phyloP scores from a whole-genome alignment of 1,139 yeast genomes.

The Taphrina sp. region DNA sequence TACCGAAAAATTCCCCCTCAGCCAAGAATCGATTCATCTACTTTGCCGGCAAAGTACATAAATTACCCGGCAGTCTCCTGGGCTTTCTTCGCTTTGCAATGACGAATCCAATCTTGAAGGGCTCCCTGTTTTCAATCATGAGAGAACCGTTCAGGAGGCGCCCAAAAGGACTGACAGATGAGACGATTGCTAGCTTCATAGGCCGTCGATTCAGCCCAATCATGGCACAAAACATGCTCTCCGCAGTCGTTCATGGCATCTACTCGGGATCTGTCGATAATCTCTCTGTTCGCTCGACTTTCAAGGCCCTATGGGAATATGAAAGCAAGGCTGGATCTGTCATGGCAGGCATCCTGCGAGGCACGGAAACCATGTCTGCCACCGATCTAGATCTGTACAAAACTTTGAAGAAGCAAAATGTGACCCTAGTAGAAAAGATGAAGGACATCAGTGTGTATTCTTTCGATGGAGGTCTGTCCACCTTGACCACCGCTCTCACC shows the following conservation, averaged over 20 bases:
- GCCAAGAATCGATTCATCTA: conserved; percentile 63
- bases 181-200: conserved; percentile 66
- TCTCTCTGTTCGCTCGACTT: conserved; percentile 51
- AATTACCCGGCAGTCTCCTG: conserved; percentile 42
- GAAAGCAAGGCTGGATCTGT: conserved; percentile 37
- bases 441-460: conserved; percentile 36
- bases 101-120: conserved; percentile 47
- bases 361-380: conserved; percentile 7
- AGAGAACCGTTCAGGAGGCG: conserved; percentile 46
- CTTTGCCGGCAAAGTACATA: conserved; percentile 44
- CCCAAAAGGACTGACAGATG: conserved; percentile 52
- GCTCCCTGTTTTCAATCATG: conserved; percentile 45
- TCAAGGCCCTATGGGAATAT: conserved; percentile 36
- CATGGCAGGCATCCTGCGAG: conserved; percentile 34
- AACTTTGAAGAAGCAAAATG: conserved; percentile 24
- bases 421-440: conserved; percentile 28
- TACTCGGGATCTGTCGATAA: conserved; percentile 79
- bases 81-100: conserved; percentile 41
- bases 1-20: conserved; percentile 49
- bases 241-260: conserved; percentile 85
- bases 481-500: conserved; percentile 32
- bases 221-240: conserved; percentile 62
- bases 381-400: conserved; percentile 20
- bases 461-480: conserved; percentile 36
- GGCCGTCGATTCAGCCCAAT: conserved; percentile 65